Conservation (phyloP, 1,284 basidiomycete species). For the Cystodermella granulosa region DNA sequence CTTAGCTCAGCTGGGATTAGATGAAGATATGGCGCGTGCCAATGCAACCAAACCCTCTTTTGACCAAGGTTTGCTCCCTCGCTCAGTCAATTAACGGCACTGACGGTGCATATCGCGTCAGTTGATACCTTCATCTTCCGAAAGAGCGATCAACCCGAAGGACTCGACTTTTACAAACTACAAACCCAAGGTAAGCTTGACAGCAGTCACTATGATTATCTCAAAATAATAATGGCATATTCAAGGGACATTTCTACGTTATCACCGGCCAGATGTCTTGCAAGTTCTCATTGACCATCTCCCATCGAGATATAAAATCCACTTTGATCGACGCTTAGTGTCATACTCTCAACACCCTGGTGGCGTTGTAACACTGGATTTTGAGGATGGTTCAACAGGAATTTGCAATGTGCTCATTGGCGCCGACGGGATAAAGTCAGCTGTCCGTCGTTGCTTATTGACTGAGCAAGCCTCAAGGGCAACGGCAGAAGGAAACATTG, state of each 20-base stretch:
- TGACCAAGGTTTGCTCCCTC: constrained; percentile 29
- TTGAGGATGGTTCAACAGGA: constrained; percentile 47
- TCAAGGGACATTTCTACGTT: constrained; percentile 19
- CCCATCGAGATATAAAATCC: constrained; percentile 12
- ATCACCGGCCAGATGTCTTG: constrained; percentile 26
- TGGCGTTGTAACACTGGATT: constrained; percentile 41
- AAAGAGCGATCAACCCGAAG: constrained; percentile 22
- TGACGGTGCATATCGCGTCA: constrained; percentile 5
- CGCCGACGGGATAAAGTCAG: constrained; percentile 49
- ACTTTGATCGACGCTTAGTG: constrained; percentile 19
- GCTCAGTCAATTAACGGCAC: not conserved
- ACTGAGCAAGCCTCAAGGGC: constrained; percentile 15
- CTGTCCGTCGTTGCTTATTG: constrained; percentile 29
- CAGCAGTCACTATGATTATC: not conserved
- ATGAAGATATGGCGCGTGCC: constrained; percentile 34
- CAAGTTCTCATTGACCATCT: constrained; percentile 17
- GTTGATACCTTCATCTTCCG: constrained; percentile 20
- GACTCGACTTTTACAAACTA: constrained; percentile 18
- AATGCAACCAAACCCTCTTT: constrained; percentile 27
- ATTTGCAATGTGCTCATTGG: constrained; percentile 50
- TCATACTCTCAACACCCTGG: constrained; percentile 19
- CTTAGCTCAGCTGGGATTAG: constrained; percentile 40
- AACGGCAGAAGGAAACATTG: constrained; percentile 7
- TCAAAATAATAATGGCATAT: not conserved
- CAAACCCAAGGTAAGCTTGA: constrained; percentile 14